Conservation (phyloP, 2,329 filamentous ascomycete species). For the Akanthomyces muscarius region DNA sequence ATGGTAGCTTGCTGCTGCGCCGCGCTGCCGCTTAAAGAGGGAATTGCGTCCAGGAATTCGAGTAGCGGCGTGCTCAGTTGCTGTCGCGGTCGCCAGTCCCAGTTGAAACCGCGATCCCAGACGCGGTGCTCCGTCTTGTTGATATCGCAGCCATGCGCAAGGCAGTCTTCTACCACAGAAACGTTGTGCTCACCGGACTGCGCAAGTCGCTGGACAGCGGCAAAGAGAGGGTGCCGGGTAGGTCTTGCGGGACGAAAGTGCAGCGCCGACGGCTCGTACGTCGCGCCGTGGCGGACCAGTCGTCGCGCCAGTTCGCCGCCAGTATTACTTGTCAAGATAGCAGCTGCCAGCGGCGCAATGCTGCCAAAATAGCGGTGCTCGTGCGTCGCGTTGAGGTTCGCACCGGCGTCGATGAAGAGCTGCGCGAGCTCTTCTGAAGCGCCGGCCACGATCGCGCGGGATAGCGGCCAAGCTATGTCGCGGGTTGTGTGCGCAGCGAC, state of each 20-base stretch:
- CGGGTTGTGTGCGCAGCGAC: background rate
- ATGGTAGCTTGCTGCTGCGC: background rate
- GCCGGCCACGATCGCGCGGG: conserved; percentile 6
- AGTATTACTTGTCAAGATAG: background rate
- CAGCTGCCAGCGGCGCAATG: conserved; percentile 1
- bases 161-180: background rate
- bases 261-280: background rate
- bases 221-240: background rate
- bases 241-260: background rate
- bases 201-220: conserved; percentile 1
- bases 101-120: conserved; percentile 11
- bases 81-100: conserved; percentile 9
- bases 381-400: background rate
- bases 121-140: background rate
- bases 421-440: background rate
- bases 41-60: conserved; percentile 2
- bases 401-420: background rate
- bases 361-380: background rate
- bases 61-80: conserved; percentile 8
- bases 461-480: background rate
- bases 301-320: background rate
- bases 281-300: background rate
- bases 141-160: conserved; percentile 4
- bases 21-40: background rate
- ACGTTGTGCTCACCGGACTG: background rate